Base-by-base conservation (phyloP, 768 basidiomycete species). In the Dioszegia aurantiaca region DNA sequence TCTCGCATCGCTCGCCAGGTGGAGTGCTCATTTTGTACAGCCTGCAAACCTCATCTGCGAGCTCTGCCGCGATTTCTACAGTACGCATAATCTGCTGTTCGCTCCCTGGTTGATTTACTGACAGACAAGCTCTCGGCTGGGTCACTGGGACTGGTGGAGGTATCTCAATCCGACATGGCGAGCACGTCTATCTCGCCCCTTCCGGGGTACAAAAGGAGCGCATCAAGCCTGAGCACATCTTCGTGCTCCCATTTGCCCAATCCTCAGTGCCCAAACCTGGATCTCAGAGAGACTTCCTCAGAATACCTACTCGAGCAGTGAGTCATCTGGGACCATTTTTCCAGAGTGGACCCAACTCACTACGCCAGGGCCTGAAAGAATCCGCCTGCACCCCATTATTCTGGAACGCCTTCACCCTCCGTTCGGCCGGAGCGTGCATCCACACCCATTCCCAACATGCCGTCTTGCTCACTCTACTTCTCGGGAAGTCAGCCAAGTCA, bases 161-260 rank as follows among this genome's bases (percentile, higher is more conserved):
- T 0, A 88, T 89, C 59, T 85, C 83, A 60, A 89, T 90, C 60
- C 83, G 87, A 19, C 74, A 80, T 41, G 85, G 82, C 14, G 83
- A 89, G 59, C 85, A 85, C 60, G 88, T 90, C 19, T 91, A 84
- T 78, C 87, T 91, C 64, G 88, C 89, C 6, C 89, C 90, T 0
- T 90, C 88, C 49, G 89, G 89, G 2, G 90, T 92, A 1, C 90
- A 93, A 74, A 93, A 93, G 69, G 90, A 92, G 64, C 83, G 89
- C 14, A 92, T 92, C 62, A 78, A 83, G 61, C 85, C 89, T 0
- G 79, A 78, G n/a, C 86, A 93, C 74, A 90, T 93, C 48, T 93
- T 92, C 63, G 90, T 92, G 5, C 80, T 92, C 26, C 87, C 89
- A 0, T 91, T 83, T 69, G 87, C 87, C 0, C 86, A 86, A 70